Percentiles rank a stretch among this genome's conserved stretches.
Evolutionary conservation across 805 yeast genomes (phyloP).

Genomic region (Cyberlindnera euphorbiae): DNA sequence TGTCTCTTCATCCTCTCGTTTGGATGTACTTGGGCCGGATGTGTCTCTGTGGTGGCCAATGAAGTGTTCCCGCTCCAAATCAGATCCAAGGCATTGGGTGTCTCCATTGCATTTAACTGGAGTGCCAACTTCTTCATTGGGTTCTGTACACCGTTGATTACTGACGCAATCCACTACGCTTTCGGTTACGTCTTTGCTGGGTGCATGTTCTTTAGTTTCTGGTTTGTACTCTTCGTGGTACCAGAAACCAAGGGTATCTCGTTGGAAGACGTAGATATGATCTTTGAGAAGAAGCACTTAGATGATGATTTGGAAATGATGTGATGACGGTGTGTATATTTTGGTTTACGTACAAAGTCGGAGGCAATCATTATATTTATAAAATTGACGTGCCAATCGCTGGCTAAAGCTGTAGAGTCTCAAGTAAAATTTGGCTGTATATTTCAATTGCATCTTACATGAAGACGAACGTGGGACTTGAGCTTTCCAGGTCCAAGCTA

Average conservation of each 20-base stretch:
- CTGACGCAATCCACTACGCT: constrained; percentile 49
- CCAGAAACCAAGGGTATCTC: constrained; percentile 80
- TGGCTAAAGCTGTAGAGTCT: too few species aligned
- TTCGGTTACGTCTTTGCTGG: constrained; percentile 58
- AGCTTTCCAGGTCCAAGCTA: too few species aligned
- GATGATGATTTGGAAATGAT: too few species aligned
- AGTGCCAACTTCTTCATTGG: constrained; percentile 46
- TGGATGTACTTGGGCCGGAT: constrained; percentile 58
- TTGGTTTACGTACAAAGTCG: too few species aligned
- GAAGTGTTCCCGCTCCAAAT: constrained; percentile 55
- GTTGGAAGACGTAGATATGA: constrained; percentile 71
- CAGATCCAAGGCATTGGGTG: constrained; percentile 48
- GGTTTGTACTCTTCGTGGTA: constrained; percentile 49
- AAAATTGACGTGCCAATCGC: too few species aligned
- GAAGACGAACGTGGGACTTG: too few species aligned
- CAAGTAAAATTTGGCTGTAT: too few species aligned
- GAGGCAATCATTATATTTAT: too few species aligned
- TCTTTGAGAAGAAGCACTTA: constrained; percentile 33
- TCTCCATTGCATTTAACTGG: constrained; percentile 58
- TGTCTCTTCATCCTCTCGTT: constrained; percentile 46
- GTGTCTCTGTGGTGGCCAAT: constrained; percentile 40
- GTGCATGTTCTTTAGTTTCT: constrained; percentile 39
- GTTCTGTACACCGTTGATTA: constrained; percentile 59
- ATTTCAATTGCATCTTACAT: too few species aligned
- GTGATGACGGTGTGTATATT: too few species aligned